Evolutionary conservation across 768 basidiomycete species (phyloP).

Genomic region (Cystobasidium ongulense): DNA sequence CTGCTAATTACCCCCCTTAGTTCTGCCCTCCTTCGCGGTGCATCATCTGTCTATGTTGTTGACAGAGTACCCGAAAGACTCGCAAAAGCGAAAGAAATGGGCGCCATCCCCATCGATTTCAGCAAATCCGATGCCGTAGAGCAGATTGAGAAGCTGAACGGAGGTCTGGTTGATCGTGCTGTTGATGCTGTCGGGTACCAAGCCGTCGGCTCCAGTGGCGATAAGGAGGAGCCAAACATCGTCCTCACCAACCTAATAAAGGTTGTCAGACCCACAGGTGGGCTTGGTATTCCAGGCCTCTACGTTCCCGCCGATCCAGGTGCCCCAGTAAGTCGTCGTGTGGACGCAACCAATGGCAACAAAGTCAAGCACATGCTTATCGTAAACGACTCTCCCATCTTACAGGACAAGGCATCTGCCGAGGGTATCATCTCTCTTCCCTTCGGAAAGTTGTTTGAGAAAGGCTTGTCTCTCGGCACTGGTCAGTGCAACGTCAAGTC

Average conservation of each 20-base stretch:
- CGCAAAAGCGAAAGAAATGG: slow-evolving; percentile 53
- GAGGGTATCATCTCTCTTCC: slow-evolving; percentile 55
- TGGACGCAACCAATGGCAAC: slow-evolving; percentile 46
- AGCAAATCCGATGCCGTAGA: slow-evolving; percentile 34
- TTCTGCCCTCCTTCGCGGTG: slow-evolving; percentile 53
- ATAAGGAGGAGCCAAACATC: slow-evolving; percentile 54
- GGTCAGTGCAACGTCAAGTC: slow-evolving; percentile 49
- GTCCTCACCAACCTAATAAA: slow-evolving; percentile 53
- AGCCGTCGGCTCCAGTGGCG: slow-evolving; percentile 53
- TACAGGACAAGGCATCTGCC: not conserved
- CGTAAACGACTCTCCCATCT: not conserved
- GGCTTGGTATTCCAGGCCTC: slow-evolving; percentile 54
- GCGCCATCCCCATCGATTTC: slow-evolving; percentile 45
- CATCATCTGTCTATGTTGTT: slow-evolving; percentile 54
- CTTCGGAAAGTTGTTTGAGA: slow-evolving; percentile 54
- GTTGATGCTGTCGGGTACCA: slow-evolving; percentile 53
- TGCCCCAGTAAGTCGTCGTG: slow-evolving; percentile 44
- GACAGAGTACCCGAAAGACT: slow-evolving; percentile 55
- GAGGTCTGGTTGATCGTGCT: slow-evolving; percentile 31
- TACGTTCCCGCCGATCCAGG: slow-evolving; percentile 55
- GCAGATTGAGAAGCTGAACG: slow-evolving; percentile 32
- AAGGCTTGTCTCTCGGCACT: slow-evolving; percentile 53
- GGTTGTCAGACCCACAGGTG: slow-evolving; percentile 55
- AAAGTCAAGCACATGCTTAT: slow-evolving; percentile 49
- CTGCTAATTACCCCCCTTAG: too few species aligned